A percentile compares a stretch with the other conserved stretches of the same genome.
Evolutionary conservation across 1,284 basidiomycete genomes (phyloP).

Genomic region (Porogramme epimiltina): DNA sequence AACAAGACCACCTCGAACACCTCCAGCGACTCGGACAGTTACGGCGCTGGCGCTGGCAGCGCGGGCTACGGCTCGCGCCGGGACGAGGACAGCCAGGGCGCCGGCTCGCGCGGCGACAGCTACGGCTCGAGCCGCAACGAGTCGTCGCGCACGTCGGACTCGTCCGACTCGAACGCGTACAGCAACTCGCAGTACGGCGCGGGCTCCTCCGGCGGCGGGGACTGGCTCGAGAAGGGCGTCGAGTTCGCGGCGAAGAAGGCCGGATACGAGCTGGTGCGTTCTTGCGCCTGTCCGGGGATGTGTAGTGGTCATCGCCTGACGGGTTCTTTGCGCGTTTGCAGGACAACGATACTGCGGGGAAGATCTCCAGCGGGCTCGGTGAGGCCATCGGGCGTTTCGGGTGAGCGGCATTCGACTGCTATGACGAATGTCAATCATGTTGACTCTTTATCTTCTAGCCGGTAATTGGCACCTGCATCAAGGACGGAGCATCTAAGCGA

Average conservation of each 20-base stretch:
- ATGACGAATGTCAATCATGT: no score
- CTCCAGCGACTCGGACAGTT: constrained; percentile 9
- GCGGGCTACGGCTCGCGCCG: not conserved
- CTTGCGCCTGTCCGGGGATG: not conserved
- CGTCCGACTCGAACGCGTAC: constrained; percentile 17
- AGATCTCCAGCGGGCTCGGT: constrained; percentile 40
- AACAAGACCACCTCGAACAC: constrained; percentile 11
- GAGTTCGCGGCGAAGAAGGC: constrained; percentile 42
- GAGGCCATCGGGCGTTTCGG: no score
- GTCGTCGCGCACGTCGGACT: not conserved
- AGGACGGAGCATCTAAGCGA: no score
- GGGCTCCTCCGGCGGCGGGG: constrained; percentile 20
- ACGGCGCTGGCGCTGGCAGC: not conserved
- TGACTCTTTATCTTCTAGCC: no score
- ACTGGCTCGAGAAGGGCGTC: constrained; percentile 45
- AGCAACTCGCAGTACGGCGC: constrained; percentile 19
- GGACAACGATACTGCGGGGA: constrained; percentile 35
- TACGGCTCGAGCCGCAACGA: constrained; percentile 13
- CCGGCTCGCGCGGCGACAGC: constrained; percentile 12
- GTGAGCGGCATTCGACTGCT: no score
- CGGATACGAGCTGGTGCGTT: constrained; percentile 49
- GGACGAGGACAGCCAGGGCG: not conserved
- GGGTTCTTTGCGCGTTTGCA: constrained; percentile 5
- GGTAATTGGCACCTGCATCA: no score
- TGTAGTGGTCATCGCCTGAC: not conserved